phyloP scores from a whole-genome alignment of 345 rosid genomes.

The Citrus sp. region DNA sequence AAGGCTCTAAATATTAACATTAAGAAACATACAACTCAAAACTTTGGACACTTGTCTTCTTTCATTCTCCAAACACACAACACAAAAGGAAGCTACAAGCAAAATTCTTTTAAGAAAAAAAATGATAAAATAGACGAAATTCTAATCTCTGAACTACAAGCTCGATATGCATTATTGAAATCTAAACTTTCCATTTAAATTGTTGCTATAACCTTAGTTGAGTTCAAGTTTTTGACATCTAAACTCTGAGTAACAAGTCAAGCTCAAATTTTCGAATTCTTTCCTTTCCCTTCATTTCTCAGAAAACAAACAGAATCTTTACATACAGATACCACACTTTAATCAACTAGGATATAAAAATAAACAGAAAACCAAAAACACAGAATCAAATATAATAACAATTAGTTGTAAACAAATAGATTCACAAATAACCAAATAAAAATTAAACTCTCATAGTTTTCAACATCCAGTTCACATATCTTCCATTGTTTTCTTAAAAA shows the following conservation, averaged over 20 bases:
- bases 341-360: background rate
- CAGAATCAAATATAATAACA: background rate
- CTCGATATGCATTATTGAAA: background rate
- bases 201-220: background rate
- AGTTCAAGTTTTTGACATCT: background rate
- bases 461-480: background rate
- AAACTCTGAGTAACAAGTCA: background rate
- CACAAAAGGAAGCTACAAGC: background rate
- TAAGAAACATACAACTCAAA: background rate
- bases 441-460: background rate
- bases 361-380: background rate
- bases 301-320: slow-evolving; percentile 1
- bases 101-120: no score
- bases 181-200: background rate
- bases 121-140: no score
- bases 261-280: background rate
- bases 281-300: background rate
- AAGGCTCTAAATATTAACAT: background rate
- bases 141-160: background rate
- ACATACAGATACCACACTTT: background rate
- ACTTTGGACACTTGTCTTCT: background rate
- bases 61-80: background rate
- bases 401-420: background rate
- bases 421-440: background rate
- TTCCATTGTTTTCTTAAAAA: background rate